Evolutionary conservation across 495 filamentous ascomycete species (phyloP), one percentile per base, ranked within the genome.

Genomic region (Extremus antarcticus): DNA sequence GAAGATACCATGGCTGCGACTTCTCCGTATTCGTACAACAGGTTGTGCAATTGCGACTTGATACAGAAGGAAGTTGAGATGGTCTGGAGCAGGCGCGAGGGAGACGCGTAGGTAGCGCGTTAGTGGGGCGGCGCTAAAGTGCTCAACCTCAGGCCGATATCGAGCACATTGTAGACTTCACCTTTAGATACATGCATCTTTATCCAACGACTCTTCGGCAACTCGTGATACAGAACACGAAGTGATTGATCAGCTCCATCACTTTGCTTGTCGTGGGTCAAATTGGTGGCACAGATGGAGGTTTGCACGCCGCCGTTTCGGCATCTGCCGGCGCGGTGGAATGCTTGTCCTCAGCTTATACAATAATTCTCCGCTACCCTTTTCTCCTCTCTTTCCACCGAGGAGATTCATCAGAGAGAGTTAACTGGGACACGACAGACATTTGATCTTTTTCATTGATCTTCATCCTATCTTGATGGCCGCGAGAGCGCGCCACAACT

Each of bases 1-100:
- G 55, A 25, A 10, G 59, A 22, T 4, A 55, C 29, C 62, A 65
- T 65, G 22, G 2, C 56, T n/a, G 57, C 41, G n/a, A 23, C 7
- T 45, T 7, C 41, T 21, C 19, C n/a, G 41, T 45, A 7, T 45
- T 35, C 29, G 29, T 35, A 35, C 29, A 35, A 35, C 29, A 35
- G 13, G n/a, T n/a, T 35, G 29, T 4, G 29, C 29, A 35, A 13
- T 35, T 35, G 29, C 29, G 29, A 35, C 13, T 4, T 35, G 29
- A 7, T 35, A 13, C 29, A 35, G 29, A 35, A 35, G 29, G 29
- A 35, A 35, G 29, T 7, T 35, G 29, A 35, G 13, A 35, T 4
- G 29, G 29, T 7, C 29, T 13, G 29, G 13, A 35, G 29, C 29
- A 35, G 13, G 29, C 29, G 29, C 29, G 29, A 35, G 4, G 29